These are phyloP conservation scores for Linaria vulgaris DNA, from an alignment of 257 asterid genomes.

Conservation along the genomic window DNA sequence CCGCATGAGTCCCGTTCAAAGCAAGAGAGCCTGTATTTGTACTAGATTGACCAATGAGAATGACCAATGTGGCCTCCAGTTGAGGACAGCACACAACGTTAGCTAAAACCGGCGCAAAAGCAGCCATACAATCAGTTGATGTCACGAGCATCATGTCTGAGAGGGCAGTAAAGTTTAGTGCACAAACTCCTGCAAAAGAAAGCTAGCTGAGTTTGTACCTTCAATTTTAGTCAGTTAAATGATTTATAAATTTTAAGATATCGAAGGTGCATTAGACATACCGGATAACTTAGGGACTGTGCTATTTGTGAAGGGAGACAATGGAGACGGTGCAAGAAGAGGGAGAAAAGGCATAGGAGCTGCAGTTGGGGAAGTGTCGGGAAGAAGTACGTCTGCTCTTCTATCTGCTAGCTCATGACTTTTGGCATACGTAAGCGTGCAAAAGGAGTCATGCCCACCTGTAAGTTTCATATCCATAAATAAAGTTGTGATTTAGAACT, in stretches of 20 bases:
- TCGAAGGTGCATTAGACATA: slow-evolving; percentile 32
- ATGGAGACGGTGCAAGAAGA: slow-evolving; percentile 91
- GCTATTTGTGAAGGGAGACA: slow-evolving; percentile 87
- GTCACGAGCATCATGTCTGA: slow-evolving; percentile 68
- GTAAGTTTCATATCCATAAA: slow-evolving; percentile 31
- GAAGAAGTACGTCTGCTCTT: slow-evolving; percentile 61
- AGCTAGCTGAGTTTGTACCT: slow-evolving; percentile 7
- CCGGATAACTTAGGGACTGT: slow-evolving; percentile 88
- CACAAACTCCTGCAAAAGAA: slow-evolving; percentile 56
- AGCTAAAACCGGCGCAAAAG: slow-evolving; percentile 86
- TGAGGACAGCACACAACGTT: slow-evolving; percentile 97
- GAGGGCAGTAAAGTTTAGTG: slow-evolving; percentile 64
- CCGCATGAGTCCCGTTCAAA: slow-evolving; percentile 60
- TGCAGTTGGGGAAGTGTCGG: slow-evolving; percentile 54
- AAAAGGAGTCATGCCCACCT: slow-evolving; percentile 47
- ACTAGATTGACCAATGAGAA: slow-evolving; percentile 84
- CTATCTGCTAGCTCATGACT: slow-evolving; percentile 32
- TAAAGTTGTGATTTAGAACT: slow-evolving; percentile 8
- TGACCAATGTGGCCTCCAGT: slow-evolving; percentile 77
- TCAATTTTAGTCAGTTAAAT: neutral
- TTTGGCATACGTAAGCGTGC: slow-evolving; percentile 34
- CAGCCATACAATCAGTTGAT: slow-evolving; percentile 83
- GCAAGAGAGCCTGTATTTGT: slow-evolving; percentile 63
- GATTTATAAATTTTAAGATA: slow-evolving; percentile 11
- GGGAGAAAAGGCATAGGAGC: slow-evolving; percentile 88